phyloP scores from a whole-genome alignment of 805 yeast genomes.

The Saccharomyces eubayanus region DNA sequence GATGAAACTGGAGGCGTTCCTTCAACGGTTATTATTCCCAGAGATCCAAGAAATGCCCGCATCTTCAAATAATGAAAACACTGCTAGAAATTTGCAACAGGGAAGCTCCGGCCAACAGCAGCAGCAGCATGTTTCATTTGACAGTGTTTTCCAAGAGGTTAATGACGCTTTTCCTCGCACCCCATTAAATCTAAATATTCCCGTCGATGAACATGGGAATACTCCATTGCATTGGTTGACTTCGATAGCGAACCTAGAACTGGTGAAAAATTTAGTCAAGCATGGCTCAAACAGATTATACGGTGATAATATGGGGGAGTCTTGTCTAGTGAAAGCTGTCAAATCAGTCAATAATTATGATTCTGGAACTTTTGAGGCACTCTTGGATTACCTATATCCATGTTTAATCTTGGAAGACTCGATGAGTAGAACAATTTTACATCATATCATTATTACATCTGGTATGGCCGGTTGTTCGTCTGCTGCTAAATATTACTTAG shows the following conservation, averaged over 20 bases:
- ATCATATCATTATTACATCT: conserved; percentile 75
- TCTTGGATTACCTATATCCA: conserved; percentile 70
- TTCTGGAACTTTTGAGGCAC: conserved; percentile 58
- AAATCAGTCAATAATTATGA: conserved; percentile 69
- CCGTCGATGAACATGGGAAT: conserved; percentile 90
- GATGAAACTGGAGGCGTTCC: conserved; percentile 25
- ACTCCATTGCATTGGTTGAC: conserved; percentile 95
- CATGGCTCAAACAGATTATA: conserved; percentile 53
- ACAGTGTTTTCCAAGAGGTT: conserved; percentile 18
- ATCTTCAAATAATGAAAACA: not conserved
- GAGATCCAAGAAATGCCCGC: conserved; percentile 9
- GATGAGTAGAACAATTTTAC: conserved; percentile 72
- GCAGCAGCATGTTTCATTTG: conserved; percentile 11
- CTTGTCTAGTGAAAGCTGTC: conserved; percentile 77
- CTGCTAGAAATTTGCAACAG: not conserved
- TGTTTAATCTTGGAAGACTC: conserved; percentile 57
- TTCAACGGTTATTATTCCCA: conserved; percentile 27
- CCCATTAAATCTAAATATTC: conserved; percentile 57
- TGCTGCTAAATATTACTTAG: conserved; percentile 67
- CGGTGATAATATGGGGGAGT: conserved; percentile 80
- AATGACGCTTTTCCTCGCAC: conserved; percentile 19
- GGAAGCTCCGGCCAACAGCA: conserved; percentile 4
- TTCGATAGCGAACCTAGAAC: conserved; percentile 67
- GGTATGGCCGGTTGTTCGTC: conserved; percentile 67
- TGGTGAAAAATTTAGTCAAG: conserved; percentile 61